Evolutionary conservation across 768 basidiomycete species (phyloP), one percentile per base, ranked within the genome.

Genomic region (Lentinus brumalis): DNA sequence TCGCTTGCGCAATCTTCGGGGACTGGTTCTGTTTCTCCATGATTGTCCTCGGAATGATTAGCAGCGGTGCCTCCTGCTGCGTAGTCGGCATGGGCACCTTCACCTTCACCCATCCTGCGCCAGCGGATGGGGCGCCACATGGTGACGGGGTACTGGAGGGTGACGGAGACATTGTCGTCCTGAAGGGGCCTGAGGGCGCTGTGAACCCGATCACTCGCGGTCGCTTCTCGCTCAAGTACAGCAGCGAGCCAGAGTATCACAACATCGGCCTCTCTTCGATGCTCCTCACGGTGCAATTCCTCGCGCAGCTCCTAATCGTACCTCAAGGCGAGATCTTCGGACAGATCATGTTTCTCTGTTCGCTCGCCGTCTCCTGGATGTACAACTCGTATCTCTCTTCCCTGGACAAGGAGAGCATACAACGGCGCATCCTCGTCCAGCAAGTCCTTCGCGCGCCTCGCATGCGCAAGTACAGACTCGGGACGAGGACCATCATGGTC

Each of bases 191-290:
- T 7, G 63, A 64, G 41, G 63, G 59, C 5, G 59, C 63, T 0
- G 59, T 64, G 18, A 64, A 60, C 32, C 53, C 58, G 3, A 60
- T 64, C 45, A 64, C 63, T 2, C 40, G 63, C 18, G 63, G 63
- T 2, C 45, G 40, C 12, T 64, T 64, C 40, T 60, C 56, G 18
- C 56, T 64, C 38, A 47, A 60, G 32, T 64, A 57, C 41, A 15
- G 10, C 15, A 60, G 59, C 59, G 59, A 64, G 35, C 59, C 55
- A 3, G 56, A 60, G 46, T 64, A 60, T 38, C 58, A 60, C 57
- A 57, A 56, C 42, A 64, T 64, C 32, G 42, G 47, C 15, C 18
- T 50, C 32, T 47, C 26, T n/a, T 30, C 56, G 9, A 30, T 47
- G 42, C 56, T 57, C 16, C 49, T 57, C 32, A 47, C 38, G 31